Base-by-base conservation (phyloP, 2,329 filamentous ascomycete genomes). In the Zopfia rhizophila region DNA sequence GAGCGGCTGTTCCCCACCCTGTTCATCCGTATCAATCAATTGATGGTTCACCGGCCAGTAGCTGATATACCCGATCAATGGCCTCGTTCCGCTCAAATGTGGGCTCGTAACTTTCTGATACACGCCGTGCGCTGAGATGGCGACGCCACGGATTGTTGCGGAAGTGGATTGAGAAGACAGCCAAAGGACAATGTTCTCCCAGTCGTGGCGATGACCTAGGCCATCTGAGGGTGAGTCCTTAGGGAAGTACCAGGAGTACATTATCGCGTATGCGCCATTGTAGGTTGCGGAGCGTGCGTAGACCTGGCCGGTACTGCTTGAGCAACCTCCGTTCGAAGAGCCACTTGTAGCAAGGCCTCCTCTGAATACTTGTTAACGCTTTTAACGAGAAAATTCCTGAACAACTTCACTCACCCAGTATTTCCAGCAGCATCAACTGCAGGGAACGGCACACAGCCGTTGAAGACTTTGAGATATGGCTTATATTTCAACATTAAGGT, bases 361-460 rank as follows among this genome's bases (percentile, higher is more conserved):
- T 35, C 77, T 80, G 39, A 3, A 4, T 12, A 35, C 12, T 27
- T 31, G 3, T 11, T 18, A 10, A n/a, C n/a, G n/a, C 8, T 35
- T 27, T 4, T 18, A 17, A 23, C 12, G 30, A 40, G 24, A 19
- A 18, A 16, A 7, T n/a, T n/a, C n/a, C n/a, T n/a, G n/a, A n/a
- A n/a, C n/a, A n/a, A n/a, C n/a, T n/a, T 22, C 7, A 56, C 73
- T 48, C 64, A 85, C 83, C 77, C 74, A 12, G 80, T 85, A 55
- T 86, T 75, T 2, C 84, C 84, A 0, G 70, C 65, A 0, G 75
- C 75, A 51, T 87, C 80, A 1, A 87, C 83, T 1, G 79, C 83
- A 0, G 83, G 83, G 59, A 84, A 87, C 0, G 83, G 82, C 7
- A 86, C 83, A 51, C 84, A 87, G 32, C 84, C 83, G 55, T 82